Conservation (phyloP, 495 filamentous ascomycete species). For the Endocarpon pusillum region DNA sequence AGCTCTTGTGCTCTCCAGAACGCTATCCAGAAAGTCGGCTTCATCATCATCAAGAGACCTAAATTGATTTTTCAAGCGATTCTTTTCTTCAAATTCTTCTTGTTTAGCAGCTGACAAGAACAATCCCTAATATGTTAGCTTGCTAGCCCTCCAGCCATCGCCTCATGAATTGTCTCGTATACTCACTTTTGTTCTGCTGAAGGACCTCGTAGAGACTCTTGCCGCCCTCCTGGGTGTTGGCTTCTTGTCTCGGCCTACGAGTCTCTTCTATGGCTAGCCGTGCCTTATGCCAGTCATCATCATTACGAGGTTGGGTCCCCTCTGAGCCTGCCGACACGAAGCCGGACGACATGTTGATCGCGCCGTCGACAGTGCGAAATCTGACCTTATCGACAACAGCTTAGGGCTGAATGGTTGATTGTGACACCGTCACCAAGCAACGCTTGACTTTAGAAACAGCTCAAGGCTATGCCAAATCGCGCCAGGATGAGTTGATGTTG, state of each 20-base stretch:
- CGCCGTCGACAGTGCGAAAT: too few species aligned
- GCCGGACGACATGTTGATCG: slow-evolving; percentile 61
- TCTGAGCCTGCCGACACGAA: slow-evolving; percentile 79
- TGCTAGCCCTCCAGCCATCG: slow-evolving; percentile 2
- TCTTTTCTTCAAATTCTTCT: slow-evolving; percentile 86
- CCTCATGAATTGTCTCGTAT: slow-evolving; percentile 3
- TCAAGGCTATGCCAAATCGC: too few species aligned
- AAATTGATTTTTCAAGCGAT: slow-evolving; percentile 81
- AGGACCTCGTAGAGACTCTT: slow-evolving; percentile 74
- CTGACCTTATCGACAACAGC: too few species aligned
- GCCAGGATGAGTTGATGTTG: too few species aligned
- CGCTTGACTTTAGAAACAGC: too few species aligned
- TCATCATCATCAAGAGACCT: slow-evolving; percentile 86
- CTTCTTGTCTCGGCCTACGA: slow-evolving; percentile 39
- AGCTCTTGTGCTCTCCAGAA: slow-evolving; percentile 46
- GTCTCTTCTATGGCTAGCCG: slow-evolving; percentile 62
- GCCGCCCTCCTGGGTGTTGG: slow-evolving; percentile 38
- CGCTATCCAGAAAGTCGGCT: slow-evolving; percentile 73
- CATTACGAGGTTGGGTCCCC: slow-evolving; percentile 39
- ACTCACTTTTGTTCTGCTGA: slow-evolving; percentile 84
- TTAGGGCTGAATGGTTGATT: too few species aligned
- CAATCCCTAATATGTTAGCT: slow-evolving; percentile 37
- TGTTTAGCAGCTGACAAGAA: slow-evolving; percentile 64
- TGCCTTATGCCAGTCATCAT: slow-evolving; percentile 61
- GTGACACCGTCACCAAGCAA: too few species aligned